Evolutionary conservation across 345 rosid genomes (phyloP), one percentile per base, ranked within the genome.

Genomic region (Limnanthes douglasii): DNA sequence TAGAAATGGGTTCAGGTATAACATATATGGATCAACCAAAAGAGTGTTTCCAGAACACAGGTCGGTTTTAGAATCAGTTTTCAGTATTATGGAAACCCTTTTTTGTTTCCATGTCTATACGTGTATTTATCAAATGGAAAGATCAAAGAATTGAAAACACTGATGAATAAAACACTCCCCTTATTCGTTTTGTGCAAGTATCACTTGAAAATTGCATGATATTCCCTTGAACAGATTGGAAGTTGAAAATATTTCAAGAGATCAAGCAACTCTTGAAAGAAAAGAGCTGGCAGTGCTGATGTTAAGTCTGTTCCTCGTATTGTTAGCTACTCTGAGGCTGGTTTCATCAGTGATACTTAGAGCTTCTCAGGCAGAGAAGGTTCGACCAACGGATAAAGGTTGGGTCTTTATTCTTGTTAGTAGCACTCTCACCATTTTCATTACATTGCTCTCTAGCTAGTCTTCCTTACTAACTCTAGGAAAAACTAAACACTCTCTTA

Each of bases 341-440:
- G 45, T 82, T 24, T 78, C 80, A 11, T 37, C 43, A 11, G 46
- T 37, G 18, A 32, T 50, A 11, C 26, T 66, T 5, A 50, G 62
- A 54, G 34, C 70, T 8, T 30, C 63, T 19, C 49, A 20, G 25
- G 41, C 68, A 0, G 54, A 70, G 19, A 67, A 56, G 49, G 52
- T 43, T 23, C 30, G 60, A 54, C 59, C 54, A 33, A 44, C 62
- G 0, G 62, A 73, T 50, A 60, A 62, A 21, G 90, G 90, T 46
- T 88, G 95, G 93, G 31, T 68, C 17, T 59, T 88, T 68, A 69
- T 78, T 45, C 60, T 88, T 21, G 56, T 73, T 44, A 83, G 95
- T 69, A 79, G 93, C 75, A 65, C 69, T 39, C 60, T 79, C 66
- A 68, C 79, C 43, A 64, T 88, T 41, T 71, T 78, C 66, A 66